Evolutionary conservation across 495 filamentous ascomycete species (phyloP).

Genomic region (Tuber magnatum): DNA sequence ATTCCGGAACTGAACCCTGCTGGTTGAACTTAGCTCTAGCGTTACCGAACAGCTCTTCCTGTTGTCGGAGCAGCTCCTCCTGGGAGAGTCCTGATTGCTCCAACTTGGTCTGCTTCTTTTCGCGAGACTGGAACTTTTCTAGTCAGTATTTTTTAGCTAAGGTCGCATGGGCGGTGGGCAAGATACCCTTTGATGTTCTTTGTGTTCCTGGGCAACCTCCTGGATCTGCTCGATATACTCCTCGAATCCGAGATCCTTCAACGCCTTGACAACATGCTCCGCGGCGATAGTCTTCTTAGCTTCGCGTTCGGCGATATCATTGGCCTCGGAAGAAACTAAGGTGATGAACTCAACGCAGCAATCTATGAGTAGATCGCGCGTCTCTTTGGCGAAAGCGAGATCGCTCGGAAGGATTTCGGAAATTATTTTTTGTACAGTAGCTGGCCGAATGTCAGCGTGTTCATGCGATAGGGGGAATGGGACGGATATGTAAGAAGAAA

Average conservation of each 20-base stretch:
- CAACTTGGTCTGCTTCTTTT: constrained; percentile 95
- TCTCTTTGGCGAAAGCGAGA: constrained; percentile 81
- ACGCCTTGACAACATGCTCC: constrained; percentile 89
- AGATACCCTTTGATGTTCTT: constrained; percentile 80
- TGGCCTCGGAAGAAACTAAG: constrained; percentile 90
- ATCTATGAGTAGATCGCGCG: constrained; percentile 90
- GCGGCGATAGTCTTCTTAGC: constrained; percentile 97
- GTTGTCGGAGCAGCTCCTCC: constrained; percentile 79
- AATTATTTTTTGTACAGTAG: constrained; percentile 97
- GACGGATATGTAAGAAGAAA: constrained; percentile 4
- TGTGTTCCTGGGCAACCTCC: constrained; percentile 82
- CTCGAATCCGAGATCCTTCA: constrained; percentile 80
- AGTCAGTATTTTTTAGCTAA: constrained; percentile 33
- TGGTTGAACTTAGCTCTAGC: constrained; percentile 68
- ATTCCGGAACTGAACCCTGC: constrained; percentile 32
- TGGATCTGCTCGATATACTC: constrained; percentile 83
- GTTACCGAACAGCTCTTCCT: constrained; percentile 81
- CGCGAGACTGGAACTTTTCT: constrained; percentile 58
- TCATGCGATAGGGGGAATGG: not conserved
- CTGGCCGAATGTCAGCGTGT: constrained; percentile 44
- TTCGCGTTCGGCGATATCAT: constrained; percentile 96
- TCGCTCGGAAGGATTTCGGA: constrained; percentile 77
- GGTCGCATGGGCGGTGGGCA: constrained; percentile 16
- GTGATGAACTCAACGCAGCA: constrained; percentile 99
- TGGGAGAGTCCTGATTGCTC: constrained; percentile 84